Base-by-base conservation (phyloP, 2,329 filamentous ascomycete species). In the Talaromyces sp. region DNA sequence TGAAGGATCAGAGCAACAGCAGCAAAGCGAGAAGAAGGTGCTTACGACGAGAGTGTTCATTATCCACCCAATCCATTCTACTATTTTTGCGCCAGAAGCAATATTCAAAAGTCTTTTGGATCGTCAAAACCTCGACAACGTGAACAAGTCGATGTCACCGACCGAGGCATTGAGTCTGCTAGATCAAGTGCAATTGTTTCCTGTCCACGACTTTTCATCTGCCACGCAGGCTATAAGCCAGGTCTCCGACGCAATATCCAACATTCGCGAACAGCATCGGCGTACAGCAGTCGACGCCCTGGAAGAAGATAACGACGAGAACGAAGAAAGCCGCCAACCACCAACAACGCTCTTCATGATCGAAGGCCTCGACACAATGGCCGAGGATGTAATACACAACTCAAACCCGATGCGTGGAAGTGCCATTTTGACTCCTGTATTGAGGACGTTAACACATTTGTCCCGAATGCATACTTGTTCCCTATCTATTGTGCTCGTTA, bases 401-500 rank as follows among this genome's bases (percentile, higher is more conserved):
- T 78, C 76, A 3, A 77, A 76, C 33, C 70, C 74, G 0, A 67
- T 72, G 11, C 69, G 70, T 28, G 76, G 74, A 9, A 69, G 73
- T 2, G 75, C 75, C 1, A 62, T 72, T 6, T 61, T 78, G 50
- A 67, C 67, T 12, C 69, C 72, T 11, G 68, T 71, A 2, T 64
- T 78, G 31, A 70, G 72, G 6, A 74, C 69, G 5, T 52, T 78
- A 28, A 77, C 73, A 1, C 67, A 69, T 5, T 59, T 78, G 58
- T 71, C 74, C 12, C 67, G 74, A 1, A 66, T 67, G 57, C 66
- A 76, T 58, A 59, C 65, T 2, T 66, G 69, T 0, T 68, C 66
- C 55, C 67, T 78, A 5, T 73, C 73, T 0, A 63, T 75, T n/a
- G 55, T 77, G 25, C 65, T 79, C 18, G 72, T 78, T 21, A 77